Percentiles rank a stretch among this genome's conserved stretches.
phyloP scores from a whole-genome alignment of 2,329 filamentous ascomycete genomes.

The Capronia epimyces region DNA sequence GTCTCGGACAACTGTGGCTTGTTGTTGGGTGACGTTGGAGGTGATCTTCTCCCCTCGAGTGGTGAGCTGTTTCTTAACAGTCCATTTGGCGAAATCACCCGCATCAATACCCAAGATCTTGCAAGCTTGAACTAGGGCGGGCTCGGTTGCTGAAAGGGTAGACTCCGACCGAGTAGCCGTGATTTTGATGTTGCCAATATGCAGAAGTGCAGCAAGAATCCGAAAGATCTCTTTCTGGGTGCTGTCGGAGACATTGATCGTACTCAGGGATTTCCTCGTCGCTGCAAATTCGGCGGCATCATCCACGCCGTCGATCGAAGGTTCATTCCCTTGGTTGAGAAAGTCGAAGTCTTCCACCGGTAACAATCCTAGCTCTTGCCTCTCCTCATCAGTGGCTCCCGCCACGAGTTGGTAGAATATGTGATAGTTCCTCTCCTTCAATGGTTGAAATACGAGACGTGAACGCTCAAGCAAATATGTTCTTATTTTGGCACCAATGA shows the following conservation, averaged over 20 bases:
- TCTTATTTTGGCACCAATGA: slow-evolving; percentile 94
- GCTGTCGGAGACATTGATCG: slow-evolving; percentile 71
- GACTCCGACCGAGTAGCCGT: slow-evolving; percentile 84
- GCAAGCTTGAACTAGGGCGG: slow-evolving; percentile 74
- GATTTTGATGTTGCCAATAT: slow-evolving; percentile 96
- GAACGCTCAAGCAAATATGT: slow-evolving; percentile 94
- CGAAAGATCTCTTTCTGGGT: slow-evolving; percentile 84
- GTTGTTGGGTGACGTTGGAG: slow-evolving; percentile 87
- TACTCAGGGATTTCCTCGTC: slow-evolving; percentile 76
- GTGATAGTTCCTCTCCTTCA: slow-evolving; percentile 98
- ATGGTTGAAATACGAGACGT: slow-evolving; percentile 89
- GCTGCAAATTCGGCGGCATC: slow-evolving; percentile 91
- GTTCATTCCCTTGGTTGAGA: slow-evolving; percentile 87
- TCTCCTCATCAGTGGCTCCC: slow-evolving; percentile 78
- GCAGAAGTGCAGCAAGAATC: slow-evolving; percentile 80
- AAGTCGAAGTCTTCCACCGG: slow-evolving; percentile 91
- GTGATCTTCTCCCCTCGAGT: slow-evolving; percentile 97
- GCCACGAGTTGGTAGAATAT: slow-evolving; percentile 97
- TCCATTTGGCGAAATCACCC: slow-evolving; percentile 90
- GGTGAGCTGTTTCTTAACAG: slow-evolving; percentile 95
- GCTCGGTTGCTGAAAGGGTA: slow-evolving; percentile 71
- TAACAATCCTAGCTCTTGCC: slow-evolving; percentile 70
- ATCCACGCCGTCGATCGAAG: slow-evolving; percentile 87
- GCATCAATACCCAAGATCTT: slow-evolving; percentile 81
- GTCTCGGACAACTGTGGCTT: slow-evolving; percentile 89